Evolutionary conservation across 2,329 filamentous ascomycete genomes (phyloP), one percentile per base, ranked within the genome.

Genomic region (Alternaria metachromatica): DNA sequence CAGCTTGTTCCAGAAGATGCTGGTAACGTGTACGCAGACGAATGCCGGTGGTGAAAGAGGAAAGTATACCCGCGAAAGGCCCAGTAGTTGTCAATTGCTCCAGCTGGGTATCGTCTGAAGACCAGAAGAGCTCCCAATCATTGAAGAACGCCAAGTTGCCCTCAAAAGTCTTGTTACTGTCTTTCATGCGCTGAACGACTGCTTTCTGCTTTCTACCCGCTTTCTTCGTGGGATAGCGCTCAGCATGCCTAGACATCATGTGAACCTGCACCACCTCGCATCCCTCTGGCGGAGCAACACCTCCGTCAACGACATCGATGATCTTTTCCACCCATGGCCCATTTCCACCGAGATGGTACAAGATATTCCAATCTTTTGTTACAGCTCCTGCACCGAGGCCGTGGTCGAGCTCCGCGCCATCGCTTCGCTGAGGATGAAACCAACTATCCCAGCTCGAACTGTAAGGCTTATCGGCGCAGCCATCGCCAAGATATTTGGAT

Each of bases 181-280:
- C 69, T 50, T 82, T 81, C 50, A 88, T 81, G 18, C 82, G 82
- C 9, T 83, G 69, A 5, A 87, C 76, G 10, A 88, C 79, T 10
- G 80, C 74, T 37, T 84, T 78, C 72, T 83, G 87, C 73, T 72
- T 84, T 84, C 69, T 75, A 26, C 85, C 86, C 44, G 84, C 83
- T 63, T 77, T 81, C 37, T 73, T 74, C 0, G 86, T 88, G 1
- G 87, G 87, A 75, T 87, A 88, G 70, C 87, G 79, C 71, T 88
- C 87, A 21, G 80, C 85, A 78, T 89, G 87, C 44, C 87, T 82
- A 20, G 87, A 85, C 79, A 88, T 84, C 86, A 88, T 85, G 74
- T 88, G 86, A n/a, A 88, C 82, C 71, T 88, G 86, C 60, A 87
- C 84, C 7, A 88, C 80, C 15, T 75, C 71, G 68, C 87, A 88